Conservation (phyloP, 2,329 filamentous ascomycete species). For the Tolypocladium guangdongense region DNA sequence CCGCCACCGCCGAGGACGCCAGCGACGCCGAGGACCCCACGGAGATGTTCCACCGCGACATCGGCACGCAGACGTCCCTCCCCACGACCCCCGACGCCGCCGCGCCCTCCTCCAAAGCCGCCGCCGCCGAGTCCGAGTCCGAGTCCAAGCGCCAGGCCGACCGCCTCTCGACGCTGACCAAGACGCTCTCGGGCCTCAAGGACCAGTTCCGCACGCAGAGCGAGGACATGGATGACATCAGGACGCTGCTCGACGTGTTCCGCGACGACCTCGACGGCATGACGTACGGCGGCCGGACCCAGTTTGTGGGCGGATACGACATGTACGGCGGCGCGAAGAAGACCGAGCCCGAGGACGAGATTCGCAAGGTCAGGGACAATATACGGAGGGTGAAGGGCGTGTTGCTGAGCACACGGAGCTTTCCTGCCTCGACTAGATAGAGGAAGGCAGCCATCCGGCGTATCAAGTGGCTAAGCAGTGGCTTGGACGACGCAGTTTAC, state of each 20-base stretch:
- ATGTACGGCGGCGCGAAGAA: conserved; percentile 32
- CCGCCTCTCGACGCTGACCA: conserved; percentile 30
- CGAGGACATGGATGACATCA: conserved; percentile 38
- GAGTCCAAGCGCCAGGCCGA: conserved; percentile 27
- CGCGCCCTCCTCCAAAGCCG: not conserved
- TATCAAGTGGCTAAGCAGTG: not conserved
- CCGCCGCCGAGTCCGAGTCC: conserved; percentile 16
- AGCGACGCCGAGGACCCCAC: conserved; percentile 53
- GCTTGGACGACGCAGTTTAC: not conserved
- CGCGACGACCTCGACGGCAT: conserved; percentile 55
- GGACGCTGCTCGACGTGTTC: conserved; percentile 45
- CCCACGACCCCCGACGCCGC: conserved; percentile 8
- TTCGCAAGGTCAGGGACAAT: conserved; percentile 60
- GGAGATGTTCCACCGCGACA: conserved; percentile 72
- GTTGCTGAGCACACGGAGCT: conserved; percentile 62
- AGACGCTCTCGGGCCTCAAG: conserved; percentile 29
- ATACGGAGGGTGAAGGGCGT: conserved; percentile 73
- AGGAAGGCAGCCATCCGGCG: not conserved
- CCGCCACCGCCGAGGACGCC: conserved; percentile 17
- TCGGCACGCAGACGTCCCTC: conserved; percentile 63
- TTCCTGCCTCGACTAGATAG: conserved; percentile 38
- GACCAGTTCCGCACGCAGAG: conserved; percentile 32
- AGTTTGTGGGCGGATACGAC: conserved; percentile 27
- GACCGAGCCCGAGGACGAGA: conserved; percentile 55
- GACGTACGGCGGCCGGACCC: conserved; percentile 30